A percentile compares a stretch with the other conserved stretches of the same genome.
Conservation (phyloP, 352 stramenopile genomes). For the Globisporangium radiosum region DNA sequence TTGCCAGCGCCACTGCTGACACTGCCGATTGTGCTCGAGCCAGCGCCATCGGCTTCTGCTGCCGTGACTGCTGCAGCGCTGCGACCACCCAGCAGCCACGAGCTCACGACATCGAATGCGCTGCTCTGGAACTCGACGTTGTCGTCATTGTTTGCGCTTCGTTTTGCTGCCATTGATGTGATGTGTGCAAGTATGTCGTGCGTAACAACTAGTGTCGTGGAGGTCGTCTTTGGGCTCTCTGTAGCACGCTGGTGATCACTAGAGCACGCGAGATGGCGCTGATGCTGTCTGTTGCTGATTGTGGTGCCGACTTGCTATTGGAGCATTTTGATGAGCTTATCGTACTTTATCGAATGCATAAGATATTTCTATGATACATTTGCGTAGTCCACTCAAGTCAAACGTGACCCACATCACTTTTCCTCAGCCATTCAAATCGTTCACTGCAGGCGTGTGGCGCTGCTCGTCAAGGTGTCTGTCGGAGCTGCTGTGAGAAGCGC, state of each 20-base stretch:
- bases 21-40: neutral
- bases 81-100: constrained; percentile 40
- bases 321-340: neutral
- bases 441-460: too few relatives aligned
- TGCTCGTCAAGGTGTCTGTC: too few relatives aligned
- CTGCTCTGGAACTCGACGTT: constrained; percentile 41
- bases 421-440: neutral
- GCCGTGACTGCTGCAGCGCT: constrained; percentile 5
- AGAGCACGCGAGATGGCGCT: too few relatives aligned
- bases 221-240: neutral
- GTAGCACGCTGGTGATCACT: too few relatives aligned
- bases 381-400: neutral
- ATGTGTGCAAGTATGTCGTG: too few relatives aligned
- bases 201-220: neutral
- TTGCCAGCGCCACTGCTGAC: constrained; percentile 10
- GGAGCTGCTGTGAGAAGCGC: neutral
- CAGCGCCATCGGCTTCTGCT: neutral
- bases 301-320: neutral
- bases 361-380: too few relatives aligned
- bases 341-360: neutral
- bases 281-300: neutral
- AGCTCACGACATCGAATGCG: constrained; percentile 58
- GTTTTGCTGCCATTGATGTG: constrained; percentile 1
- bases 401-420: neutral
- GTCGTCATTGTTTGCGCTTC: constrained; percentile 28